Percentiles rank a stretch among this genome's conserved stretches.
These are phyloP conservation scores for Paspalum notatum DNA, from an alignment of 176 grass and related monocot species.

Conservation along the genomic window DNA sequence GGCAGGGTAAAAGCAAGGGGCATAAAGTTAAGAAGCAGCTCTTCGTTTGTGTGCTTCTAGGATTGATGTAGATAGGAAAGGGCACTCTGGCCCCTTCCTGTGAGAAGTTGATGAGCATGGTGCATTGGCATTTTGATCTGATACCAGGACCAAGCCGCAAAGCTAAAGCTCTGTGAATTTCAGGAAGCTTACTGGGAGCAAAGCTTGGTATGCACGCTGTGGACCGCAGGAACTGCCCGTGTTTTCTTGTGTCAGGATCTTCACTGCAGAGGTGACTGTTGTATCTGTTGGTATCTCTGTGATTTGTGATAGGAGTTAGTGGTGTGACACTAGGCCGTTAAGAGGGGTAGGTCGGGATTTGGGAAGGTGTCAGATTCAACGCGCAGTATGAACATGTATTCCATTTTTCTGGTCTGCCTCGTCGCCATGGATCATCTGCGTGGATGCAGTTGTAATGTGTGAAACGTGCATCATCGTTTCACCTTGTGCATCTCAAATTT, in stretches of 20 bases:
- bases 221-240: not conserved
- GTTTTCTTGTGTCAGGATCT: not conserved
- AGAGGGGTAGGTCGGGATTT: not conserved
- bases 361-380: not conserved
- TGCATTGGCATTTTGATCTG: not conserved
- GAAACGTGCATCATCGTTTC: not conserved
- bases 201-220: not conserved
- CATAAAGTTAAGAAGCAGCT: not conserved
- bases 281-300: not conserved
- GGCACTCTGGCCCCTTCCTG: not conserved
- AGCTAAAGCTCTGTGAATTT: conserved; percentile 12
- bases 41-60: not conserved
- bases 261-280: not conserved
- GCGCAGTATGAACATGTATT: not conserved
- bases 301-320: not conserved
- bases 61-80: conserved; percentile 15
- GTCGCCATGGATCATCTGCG: not conserved
- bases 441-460: not conserved
- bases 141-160: not conserved
- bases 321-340: not conserved
- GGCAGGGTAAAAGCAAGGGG: not conserved
- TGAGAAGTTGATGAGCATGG: not conserved
- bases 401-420: too few relatives aligned
- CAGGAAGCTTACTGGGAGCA: not conserved
- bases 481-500: not conserved